phyloP scores from a whole-genome alignment of 495 filamentous ascomycete species.

The Trichoderma gamsii region DNA sequence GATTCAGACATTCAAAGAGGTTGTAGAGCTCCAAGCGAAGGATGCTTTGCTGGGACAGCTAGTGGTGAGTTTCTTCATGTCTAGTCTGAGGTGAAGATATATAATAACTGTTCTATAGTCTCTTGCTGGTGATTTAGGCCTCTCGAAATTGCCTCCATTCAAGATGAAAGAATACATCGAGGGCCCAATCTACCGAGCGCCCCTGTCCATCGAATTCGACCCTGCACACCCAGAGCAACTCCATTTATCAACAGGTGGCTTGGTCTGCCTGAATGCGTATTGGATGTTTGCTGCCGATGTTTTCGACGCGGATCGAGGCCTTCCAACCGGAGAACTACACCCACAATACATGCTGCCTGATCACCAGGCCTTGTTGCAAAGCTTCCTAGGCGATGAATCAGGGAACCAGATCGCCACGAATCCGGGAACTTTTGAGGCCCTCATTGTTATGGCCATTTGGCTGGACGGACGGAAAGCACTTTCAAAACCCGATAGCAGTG shows the following conservation, averaged over 20 bases:
- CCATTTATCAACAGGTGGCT: slow-evolving; percentile 65
- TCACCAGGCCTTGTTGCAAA: slow-evolving; percentile 51
- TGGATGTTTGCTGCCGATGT: slow-evolving; percentile 48
- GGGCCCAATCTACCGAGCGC: slow-evolving; percentile 28
- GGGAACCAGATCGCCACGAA: slow-evolving; percentile 31
- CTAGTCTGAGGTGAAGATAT: not conserved
- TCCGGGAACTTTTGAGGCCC: slow-evolving; percentile 39
- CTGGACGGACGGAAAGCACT: slow-evolving; percentile 22
- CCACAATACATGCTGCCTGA: slow-evolving; percentile 31
- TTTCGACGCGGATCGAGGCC: slow-evolving; percentile 49
- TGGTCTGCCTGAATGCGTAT: slow-evolving; percentile 56
- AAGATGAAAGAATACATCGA: slow-evolving; percentile 30
- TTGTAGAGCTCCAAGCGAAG: slow-evolving; percentile 55
- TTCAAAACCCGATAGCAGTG: slow-evolving; percentile 28
- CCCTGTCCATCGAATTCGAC: slow-evolving; percentile 38
- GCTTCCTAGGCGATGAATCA: slow-evolving; percentile 50
- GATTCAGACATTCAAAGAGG: slow-evolving; percentile 54
- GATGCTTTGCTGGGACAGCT: slow-evolving; percentile 73
- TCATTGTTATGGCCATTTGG: slow-evolving; percentile 47
- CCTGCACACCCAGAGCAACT: slow-evolving; percentile 52
- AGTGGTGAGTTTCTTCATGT: slow-evolving; percentile 47
- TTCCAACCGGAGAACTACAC: slow-evolving; percentile 37
- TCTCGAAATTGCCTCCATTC: slow-evolving; percentile 28
- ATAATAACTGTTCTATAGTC: slow-evolving; percentile 40
- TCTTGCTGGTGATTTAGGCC: slow-evolving; percentile 62